Conservation (phyloP, 2,329 filamentous ascomycete species). For the Penicillium sp. region DNA sequence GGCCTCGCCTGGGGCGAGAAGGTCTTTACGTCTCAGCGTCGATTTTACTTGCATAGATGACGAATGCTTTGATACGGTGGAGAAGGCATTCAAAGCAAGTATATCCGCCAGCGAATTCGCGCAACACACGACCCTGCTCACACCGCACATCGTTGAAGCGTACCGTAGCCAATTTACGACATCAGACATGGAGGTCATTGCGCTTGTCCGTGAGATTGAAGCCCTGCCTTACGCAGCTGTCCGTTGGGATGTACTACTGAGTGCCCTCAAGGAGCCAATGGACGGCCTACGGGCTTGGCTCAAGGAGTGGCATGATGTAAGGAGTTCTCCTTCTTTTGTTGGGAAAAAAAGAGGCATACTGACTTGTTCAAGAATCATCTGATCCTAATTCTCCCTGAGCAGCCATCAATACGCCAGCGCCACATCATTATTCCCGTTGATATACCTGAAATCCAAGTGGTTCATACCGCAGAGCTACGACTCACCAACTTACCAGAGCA, state of each 20-base stretch:
- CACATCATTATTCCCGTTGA: slow-evolving; percentile 89
- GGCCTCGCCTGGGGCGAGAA: slow-evolving; percentile 30
- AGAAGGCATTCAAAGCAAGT: slow-evolving; percentile 51
- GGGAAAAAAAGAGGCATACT: slow-evolving; percentile 1
- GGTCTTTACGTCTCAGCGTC: slow-evolving; percentile 64
- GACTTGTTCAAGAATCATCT: slow-evolving; percentile 36
- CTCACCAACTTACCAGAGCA: slow-evolving; percentile 34
- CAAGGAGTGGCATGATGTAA: slow-evolving; percentile 61
- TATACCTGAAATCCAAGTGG: slow-evolving; percentile 78
- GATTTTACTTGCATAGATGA: slow-evolving; percentile 78
- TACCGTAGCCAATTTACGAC: slow-evolving; percentile 53
- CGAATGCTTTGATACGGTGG: slow-evolving; percentile 63
- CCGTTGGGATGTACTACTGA: slow-evolving; percentile 59
- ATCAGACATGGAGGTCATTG: slow-evolving; percentile 58
- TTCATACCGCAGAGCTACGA: slow-evolving; percentile 70
- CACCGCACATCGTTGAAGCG: slow-evolving; percentile 55
- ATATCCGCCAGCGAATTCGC: slow-evolving; percentile 54
- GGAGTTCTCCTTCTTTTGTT: slow-evolving; percentile 18
- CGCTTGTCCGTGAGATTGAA: slow-evolving; percentile 58
- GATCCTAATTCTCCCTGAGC: slow-evolving; percentile 37
- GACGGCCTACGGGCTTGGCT: slow-evolving; percentile 58
- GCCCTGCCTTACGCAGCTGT: slow-evolving; percentile 57
- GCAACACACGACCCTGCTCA: slow-evolving; percentile 56
- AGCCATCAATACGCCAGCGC: slow-evolving; percentile 50
- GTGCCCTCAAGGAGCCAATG: slow-evolving; percentile 53